Conservation (phyloP, 805 yeast genomes). For the Zygoascus flipseniorum region DNA sequence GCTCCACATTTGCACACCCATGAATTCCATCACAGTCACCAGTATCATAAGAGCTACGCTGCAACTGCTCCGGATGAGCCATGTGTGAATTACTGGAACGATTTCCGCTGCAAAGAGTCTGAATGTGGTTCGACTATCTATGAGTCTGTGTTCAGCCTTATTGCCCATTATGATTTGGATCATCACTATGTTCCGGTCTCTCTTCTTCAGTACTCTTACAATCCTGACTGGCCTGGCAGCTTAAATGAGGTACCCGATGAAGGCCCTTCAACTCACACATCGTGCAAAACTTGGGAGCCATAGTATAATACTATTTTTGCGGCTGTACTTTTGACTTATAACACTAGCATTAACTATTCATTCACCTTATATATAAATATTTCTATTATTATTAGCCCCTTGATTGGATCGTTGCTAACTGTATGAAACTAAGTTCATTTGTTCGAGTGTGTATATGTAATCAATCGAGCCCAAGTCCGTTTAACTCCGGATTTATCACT, state of each 20-base stretch:
- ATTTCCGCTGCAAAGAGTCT: neutral
- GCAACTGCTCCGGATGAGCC: neutral
- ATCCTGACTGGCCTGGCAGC: neutral
- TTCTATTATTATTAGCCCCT: too few species aligned
- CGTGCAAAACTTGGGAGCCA: too few species aligned
- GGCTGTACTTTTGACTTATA: too few species aligned
- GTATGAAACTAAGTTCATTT: too few species aligned
- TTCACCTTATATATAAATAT: too few species aligned
- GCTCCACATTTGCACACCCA: neutral
- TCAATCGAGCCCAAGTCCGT: too few species aligned
- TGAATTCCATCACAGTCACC: neutral
- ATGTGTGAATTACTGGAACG: neutral
- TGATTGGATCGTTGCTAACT: too few species aligned
- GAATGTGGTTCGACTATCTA: neutral
- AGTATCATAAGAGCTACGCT: neutral
- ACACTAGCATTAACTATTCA: too few species aligned
- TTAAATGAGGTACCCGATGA: neutral
- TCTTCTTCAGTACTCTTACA: neutral
- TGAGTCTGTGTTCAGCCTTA: neutral
- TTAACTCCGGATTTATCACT: too few species aligned
- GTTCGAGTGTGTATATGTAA: too few species aligned
- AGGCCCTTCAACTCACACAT: too few species aligned
- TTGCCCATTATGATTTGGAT: neutral
- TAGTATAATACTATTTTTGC: too few species aligned
- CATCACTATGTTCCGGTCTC: slow-evolving; percentile 1